A percentile compares a stretch with the other conserved stretches of the same genome.
Evolutionary conservation across 2,329 filamentous ascomycete species (phyloP).

Genomic region (Alternaria brassicae): DNA sequence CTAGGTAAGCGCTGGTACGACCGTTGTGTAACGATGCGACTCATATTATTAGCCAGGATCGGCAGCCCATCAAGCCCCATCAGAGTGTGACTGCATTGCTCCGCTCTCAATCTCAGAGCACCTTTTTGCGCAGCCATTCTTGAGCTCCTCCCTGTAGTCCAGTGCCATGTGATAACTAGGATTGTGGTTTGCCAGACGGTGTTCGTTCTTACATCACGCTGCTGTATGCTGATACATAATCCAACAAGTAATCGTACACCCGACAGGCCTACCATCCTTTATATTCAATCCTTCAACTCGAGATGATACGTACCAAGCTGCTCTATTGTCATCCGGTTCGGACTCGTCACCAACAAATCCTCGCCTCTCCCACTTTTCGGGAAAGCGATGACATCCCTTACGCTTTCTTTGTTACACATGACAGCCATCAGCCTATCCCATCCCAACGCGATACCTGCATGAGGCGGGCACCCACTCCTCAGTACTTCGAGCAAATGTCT

Average conservation of each 20-base stretch:
- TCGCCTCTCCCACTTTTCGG: constrained; percentile 92
- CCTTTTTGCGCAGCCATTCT: not conserved
- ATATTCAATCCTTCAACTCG: constrained; percentile 22
- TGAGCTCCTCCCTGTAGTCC: too few species aligned
- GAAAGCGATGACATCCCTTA: constrained; percentile 95
- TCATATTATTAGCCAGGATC: not conserved
- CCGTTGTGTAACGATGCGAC: not conserved
- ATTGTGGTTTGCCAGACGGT: not conserved
- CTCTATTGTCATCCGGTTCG: constrained; percentile 69
- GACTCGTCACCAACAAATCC: constrained; percentile 82
- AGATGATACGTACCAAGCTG: constrained; percentile 68
- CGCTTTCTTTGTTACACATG: constrained; percentile 76
- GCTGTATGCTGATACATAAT: not conserved
- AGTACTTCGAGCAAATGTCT: constrained; percentile 84
- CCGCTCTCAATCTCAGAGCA: not conserved
- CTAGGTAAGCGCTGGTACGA: not conserved
- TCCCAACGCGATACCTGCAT: constrained; percentile 90
- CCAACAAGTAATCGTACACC: not conserved
- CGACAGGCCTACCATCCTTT: not conserved
- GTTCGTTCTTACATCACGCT: too few species aligned
- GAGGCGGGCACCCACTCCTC: constrained; percentile 86
- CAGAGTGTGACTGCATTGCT: not conserved
- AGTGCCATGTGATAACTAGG: too few species aligned
- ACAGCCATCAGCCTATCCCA: constrained; percentile 87
- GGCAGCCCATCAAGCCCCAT: not conserved